A percentile compares a stretch with the other conserved stretches of the same genome.
Conservation (phyloP, 352 stramenopile genomes). For the Hyaloperonospora arabidopsidis region DNA sequence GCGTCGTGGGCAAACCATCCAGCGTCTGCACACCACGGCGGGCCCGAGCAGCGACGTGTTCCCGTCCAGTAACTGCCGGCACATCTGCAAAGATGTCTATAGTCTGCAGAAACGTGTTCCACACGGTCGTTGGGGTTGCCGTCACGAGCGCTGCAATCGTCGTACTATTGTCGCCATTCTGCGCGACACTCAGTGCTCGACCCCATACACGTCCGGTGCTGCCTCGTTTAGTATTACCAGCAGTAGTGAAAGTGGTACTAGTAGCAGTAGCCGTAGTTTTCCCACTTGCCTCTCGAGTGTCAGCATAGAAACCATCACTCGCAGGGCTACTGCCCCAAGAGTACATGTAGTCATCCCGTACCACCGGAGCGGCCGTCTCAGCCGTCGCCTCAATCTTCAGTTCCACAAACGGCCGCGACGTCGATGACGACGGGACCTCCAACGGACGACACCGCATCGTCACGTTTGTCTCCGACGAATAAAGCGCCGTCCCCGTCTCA, state of each 20-base stretch:
- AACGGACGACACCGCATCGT: too few relatives aligned
- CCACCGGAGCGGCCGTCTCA: slow-evolving; percentile 4
- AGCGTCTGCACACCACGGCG: slow-evolving; percentile 3
- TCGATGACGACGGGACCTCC: background rate
- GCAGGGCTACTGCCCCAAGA: slow-evolving; percentile 20
- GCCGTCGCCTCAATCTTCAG: slow-evolving; percentile 28
- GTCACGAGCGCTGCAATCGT: slow-evolving; percentile 20
- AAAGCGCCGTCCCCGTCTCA: background rate
- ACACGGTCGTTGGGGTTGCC: slow-evolving; percentile 16
- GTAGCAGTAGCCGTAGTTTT: too few relatives aligned
- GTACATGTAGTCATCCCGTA: slow-evolving; percentile 37
- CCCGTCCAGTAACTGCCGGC: slow-evolving; percentile 19
- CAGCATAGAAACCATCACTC: slow-evolving; percentile 5
- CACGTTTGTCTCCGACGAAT: too few relatives aligned
- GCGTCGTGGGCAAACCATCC: background rate
- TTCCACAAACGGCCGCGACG: slow-evolving; percentile 14
- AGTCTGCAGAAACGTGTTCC: slow-evolving; percentile 27
- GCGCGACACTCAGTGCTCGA: slow-evolving; percentile 22
- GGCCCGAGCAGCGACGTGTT: slow-evolving; percentile 6
- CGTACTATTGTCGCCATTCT: slow-evolving; percentile 13
- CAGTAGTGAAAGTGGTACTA: too few relatives aligned
- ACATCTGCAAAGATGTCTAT: slow-evolving; percentile 16
- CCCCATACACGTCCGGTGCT: slow-evolving; percentile 18
- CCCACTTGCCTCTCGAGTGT: slow-evolving; percentile 5
- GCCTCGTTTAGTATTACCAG: slow-evolving; percentile 4